A percentile compares a stretch with the other conserved stretches of the same genome.
phyloP scores from a whole-genome alignment of 306 rosid species.

The Cicer arietinum region DNA sequence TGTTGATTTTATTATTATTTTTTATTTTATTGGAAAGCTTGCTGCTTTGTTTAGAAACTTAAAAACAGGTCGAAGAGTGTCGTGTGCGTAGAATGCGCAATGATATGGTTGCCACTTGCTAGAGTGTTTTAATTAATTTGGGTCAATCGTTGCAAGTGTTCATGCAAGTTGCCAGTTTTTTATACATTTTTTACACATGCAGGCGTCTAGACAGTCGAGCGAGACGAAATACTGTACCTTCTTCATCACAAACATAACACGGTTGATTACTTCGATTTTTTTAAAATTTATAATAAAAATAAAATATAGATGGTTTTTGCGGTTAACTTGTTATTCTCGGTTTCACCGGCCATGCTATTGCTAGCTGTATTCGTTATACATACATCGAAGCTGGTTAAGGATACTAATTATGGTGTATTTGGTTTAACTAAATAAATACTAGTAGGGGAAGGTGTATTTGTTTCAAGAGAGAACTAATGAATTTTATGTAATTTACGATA shows the following conservation, averaged over 20 bases:
- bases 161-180: conserved; percentile 41
- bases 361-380: conserved; percentile 7
- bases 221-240: background rate
- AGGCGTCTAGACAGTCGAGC: conserved; percentile 13
- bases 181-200: conserved; percentile 41
- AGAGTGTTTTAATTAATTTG: background rate
- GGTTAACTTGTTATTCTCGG: conserved; percentile 37
- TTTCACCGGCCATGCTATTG: conserved; percentile 5
- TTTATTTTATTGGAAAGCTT: no score
- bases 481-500: no score
- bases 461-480: no score
- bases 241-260: background rate
- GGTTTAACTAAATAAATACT: no score
- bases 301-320: conserved; percentile 3
- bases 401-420: no score
- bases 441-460: no score
- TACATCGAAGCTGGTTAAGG: background rate
- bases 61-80: background rate
- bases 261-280: background rate
- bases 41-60: background rate
- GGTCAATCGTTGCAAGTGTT: background rate
- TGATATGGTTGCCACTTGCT: conserved; percentile 19
- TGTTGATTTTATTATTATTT: no score
- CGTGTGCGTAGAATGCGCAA: conserved; percentile 7
- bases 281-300: no score